Conservation (phyloP, 257 asterid species). For the Rauvolfia tetraphylla region DNA sequence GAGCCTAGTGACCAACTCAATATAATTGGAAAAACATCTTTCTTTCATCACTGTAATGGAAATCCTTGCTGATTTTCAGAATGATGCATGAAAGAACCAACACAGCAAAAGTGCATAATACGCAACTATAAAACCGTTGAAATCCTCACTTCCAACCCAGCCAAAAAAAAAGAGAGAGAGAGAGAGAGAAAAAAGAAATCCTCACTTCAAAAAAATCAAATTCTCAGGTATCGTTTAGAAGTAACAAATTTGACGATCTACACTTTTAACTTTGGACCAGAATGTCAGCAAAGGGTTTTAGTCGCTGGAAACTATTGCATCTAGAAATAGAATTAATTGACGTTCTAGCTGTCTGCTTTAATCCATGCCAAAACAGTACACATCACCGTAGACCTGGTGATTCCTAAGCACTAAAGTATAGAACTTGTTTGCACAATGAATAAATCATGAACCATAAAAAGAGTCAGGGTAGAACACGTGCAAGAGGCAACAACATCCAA, state of each 20-base stretch:
- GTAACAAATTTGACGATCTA: not conserved
- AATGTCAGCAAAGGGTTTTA: not conserved
- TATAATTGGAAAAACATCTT: too few relatives aligned
- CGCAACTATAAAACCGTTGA: not conserved
- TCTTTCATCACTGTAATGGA: too few relatives aligned
- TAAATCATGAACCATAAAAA: slow-evolving; percentile 9
- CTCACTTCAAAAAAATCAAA: not conserved
- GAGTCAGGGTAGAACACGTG: not conserved
- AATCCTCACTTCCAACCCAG: too few relatives aligned
- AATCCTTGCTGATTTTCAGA: not conserved
- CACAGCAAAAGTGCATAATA: not conserved
- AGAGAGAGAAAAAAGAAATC: too few relatives aligned
- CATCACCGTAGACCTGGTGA: not conserved
- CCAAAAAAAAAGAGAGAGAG: too few relatives aligned
- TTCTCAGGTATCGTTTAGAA: not conserved
- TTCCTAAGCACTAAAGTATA: slow-evolving; percentile 6
- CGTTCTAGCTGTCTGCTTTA: not conserved
- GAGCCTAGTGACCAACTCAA: not conserved
- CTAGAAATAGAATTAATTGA: not conserved
- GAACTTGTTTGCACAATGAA: slow-evolving; percentile 3
- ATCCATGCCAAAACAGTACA: not conserved
- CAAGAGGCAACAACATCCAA: slow-evolving; percentile 1
- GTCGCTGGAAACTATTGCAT: not conserved
- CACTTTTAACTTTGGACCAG: not conserved
- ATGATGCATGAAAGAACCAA: not conserved